Percentiles rank a stretch among this genome's conserved stretches.
Conservation (phyloP, 2,329 filamentous ascomycete species). For the Talaromyces islandicus region DNA sequence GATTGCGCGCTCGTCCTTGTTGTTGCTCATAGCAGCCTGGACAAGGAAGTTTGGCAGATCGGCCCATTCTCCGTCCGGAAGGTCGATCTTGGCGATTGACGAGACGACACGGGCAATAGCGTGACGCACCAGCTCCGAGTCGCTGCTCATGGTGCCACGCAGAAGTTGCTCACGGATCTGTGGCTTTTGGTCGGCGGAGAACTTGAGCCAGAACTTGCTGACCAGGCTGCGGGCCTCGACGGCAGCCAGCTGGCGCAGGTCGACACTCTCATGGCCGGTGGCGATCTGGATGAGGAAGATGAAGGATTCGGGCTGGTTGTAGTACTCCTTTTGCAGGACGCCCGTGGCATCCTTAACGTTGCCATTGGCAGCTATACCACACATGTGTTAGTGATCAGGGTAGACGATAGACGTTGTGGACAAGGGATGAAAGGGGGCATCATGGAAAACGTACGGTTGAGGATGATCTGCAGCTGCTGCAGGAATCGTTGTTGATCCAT, state of each 20-base stretch:
- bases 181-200: constrained; percentile 69
- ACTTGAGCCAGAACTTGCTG: constrained; percentile 74
- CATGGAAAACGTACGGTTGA: constrained; percentile 64
- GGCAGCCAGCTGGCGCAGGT: constrained; percentile 81
- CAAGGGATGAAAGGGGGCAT: background rate
- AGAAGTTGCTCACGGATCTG: constrained; percentile 77
- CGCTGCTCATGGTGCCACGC: constrained; percentile 75
- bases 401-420: background rate
- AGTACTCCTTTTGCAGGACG: constrained; percentile 88
- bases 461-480: constrained; percentile 77
- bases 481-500: constrained; percentile 84
- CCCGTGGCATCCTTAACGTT: constrained; percentile 85
- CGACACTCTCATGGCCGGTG: constrained; percentile 64
- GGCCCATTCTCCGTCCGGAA: constrained; percentile 78
- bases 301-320: constrained; percentile 76
- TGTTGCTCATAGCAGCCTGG: constrained; percentile 68
- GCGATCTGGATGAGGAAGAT: constrained; percentile 83
- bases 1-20: constrained; percentile 77
- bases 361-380: constrained; percentile 68
- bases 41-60: constrained; percentile 75
- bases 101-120: constrained; percentile 83
- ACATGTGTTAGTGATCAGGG: background rate
- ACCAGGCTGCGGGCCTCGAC: constrained; percentile 83
- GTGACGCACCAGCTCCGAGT: constrained; percentile 70
- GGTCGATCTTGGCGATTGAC: constrained; percentile 76